Conservation (phyloP, 768 basidiomycete species). For the Rhodotorula paludigena region DNA sequence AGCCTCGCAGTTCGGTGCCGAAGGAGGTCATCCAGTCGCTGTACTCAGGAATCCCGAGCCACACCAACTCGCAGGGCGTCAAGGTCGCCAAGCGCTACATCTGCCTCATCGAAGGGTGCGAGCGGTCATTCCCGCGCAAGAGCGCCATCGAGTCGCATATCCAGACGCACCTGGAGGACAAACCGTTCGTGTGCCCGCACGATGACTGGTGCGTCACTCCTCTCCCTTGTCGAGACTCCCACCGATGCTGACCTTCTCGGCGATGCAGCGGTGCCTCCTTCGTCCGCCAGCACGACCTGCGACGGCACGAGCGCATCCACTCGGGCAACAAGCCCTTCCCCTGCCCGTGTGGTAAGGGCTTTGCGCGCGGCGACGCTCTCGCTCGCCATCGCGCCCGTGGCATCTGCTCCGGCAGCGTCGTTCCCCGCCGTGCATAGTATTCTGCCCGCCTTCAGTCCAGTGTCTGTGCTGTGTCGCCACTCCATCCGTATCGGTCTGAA, state of each 20-base stretch:
- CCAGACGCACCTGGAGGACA: slow-evolving; percentile 52
- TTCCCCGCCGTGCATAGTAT: slow-evolving; percentile 39
- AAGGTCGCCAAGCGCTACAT: slow-evolving; percentile 41
- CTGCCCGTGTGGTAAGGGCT: slow-evolving; percentile 50
- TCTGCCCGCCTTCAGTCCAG: too few relatives aligned
- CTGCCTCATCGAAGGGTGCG: slow-evolving; percentile 45
- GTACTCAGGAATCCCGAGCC: slow-evolving; percentile 43
- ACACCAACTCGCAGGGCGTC: slow-evolving; percentile 16
- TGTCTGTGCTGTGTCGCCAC: too few relatives aligned
- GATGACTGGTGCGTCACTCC: slow-evolving; percentile 49
- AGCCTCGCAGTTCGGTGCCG: slow-evolving; percentile 28
- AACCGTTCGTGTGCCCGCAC: slow-evolving; percentile 49
- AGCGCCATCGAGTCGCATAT: slow-evolving; percentile 51
- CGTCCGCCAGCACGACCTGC: slow-evolving; percentile 51
- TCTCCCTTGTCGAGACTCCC: neutral
- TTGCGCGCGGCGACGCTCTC: slow-evolving; percentile 51
- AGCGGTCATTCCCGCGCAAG: slow-evolving; percentile 43
- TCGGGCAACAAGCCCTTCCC: slow-evolving; percentile 50
- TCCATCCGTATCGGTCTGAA: too few relatives aligned
- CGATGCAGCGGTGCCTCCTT: slow-evolving; percentile 47
- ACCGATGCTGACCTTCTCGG: neutral
- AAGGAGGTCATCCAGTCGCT: slow-evolving; percentile 45
- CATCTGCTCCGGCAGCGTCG: slow-evolving; percentile 48
- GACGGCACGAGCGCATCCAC: slow-evolving; percentile 50
- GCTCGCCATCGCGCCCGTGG: slow-evolving; percentile 50